Conservation (phyloP, 805 yeast species). For the Dipodascus albidus region DNA sequence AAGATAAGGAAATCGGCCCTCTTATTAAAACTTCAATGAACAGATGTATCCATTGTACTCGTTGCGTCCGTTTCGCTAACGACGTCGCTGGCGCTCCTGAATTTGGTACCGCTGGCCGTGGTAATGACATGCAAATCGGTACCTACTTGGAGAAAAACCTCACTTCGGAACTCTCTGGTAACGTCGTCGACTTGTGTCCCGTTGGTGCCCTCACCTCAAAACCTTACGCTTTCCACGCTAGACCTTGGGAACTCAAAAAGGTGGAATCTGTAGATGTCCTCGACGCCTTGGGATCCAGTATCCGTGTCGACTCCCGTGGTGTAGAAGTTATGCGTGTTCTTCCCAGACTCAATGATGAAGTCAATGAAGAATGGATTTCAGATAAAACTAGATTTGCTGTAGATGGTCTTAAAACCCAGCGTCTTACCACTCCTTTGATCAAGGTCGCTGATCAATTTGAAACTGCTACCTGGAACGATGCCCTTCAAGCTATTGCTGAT, state of each 20-base stretch:
- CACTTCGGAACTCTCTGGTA: slow-evolving; percentile 77
- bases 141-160: slow-evolving; percentile 78
- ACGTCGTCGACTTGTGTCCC: slow-evolving; percentile 79
- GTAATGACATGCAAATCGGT: slow-evolving; percentile 87
- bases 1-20: slow-evolving; percentile 85
- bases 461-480: slow-evolving; percentile 81
- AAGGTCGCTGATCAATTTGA: slow-evolving; percentile 58
- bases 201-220: slow-evolving; percentile 86
- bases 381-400: slow-evolving; percentile 80
- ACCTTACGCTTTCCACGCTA: slow-evolving; percentile 85
- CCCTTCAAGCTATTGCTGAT: slow-evolving; percentile 54
- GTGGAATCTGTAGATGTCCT: slow-evolving; percentile 77
- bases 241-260: slow-evolving; percentile 89
- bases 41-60: slow-evolving; percentile 84
- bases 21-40: slow-evolving; percentile 84
- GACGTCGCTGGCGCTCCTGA: slow-evolving; percentile 92
- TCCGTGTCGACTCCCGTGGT: slow-evolving; percentile 80
- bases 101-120: slow-evolving; percentile 81
- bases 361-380: slow-evolving; percentile 86
- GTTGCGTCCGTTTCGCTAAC: slow-evolving; percentile 82
- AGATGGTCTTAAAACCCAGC: slow-evolving; percentile 78
- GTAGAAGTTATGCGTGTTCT: slow-evolving; percentile 77
- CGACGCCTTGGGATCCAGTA: slow-evolving; percentile 74
- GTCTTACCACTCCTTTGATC: slow-evolving; percentile 71
- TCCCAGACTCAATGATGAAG: slow-evolving; percentile 76